These are phyloP conservation scores for Ustilago vetiveriae DNA, from an alignment of 1,284 basidiomycete species.

Conservation along the genomic window DNA sequence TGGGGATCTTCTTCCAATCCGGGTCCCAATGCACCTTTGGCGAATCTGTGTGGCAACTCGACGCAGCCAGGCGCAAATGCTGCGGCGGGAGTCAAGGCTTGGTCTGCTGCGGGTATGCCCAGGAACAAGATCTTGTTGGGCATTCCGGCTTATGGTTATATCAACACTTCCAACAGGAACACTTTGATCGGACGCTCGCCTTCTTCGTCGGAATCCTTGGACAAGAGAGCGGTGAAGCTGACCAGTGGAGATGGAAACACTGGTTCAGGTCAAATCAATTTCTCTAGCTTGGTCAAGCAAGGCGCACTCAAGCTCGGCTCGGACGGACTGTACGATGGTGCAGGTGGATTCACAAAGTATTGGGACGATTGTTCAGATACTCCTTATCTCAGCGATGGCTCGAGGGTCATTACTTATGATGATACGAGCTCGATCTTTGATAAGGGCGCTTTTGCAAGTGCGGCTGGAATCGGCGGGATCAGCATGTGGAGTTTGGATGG, in stretches of 20 bases:
- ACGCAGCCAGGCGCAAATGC: constrained; percentile 54
- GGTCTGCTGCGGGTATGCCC: constrained; percentile 59
- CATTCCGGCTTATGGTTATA: constrained; percentile 58
- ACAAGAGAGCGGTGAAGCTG: constrained; percentile 23
- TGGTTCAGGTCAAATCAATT: constrained; percentile 54
- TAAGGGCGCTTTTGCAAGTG: constrained; percentile 52
- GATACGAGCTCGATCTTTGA: constrained; percentile 56
- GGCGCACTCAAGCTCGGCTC: constrained; percentile 44
- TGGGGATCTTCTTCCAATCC: constrained; percentile 47
- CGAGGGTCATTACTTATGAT: constrained; percentile 57
- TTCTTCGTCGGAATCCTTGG: not conserved
- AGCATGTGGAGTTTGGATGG: constrained; percentile 59
- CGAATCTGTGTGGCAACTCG: constrained; percentile 57
- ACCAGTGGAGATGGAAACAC: constrained; percentile 20
- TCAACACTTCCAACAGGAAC: constrained; percentile 24
- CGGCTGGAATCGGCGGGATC: constrained; percentile 53
- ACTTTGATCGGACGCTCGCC: constrained; percentile 10
- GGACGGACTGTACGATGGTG: constrained; percentile 30
- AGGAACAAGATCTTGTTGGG: constrained; percentile 57
- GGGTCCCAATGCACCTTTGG: constrained; percentile 59
- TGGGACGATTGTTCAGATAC: constrained; percentile 63
- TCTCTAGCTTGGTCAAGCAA: constrained; percentile 37
- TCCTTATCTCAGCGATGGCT: constrained; percentile 51
- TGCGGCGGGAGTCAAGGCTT: constrained; percentile 53
- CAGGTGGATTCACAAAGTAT: constrained; percentile 50